phyloP scores from a whole-genome alignment of 1,139 yeast species.

The Arxiozyma bovina region DNA sequence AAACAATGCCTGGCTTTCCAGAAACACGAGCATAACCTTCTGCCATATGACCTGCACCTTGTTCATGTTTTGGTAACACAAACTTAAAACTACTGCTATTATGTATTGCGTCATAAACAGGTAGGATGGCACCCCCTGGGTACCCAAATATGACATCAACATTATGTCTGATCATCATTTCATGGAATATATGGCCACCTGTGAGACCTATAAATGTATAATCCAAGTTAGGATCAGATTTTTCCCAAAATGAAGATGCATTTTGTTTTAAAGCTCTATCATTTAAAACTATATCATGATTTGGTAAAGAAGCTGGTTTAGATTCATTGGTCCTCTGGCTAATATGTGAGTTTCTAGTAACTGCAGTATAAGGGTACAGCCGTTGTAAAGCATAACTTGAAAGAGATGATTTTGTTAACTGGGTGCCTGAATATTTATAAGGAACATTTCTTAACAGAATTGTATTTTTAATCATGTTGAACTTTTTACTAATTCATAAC shows the following conservation, averaged over 20 bases:
- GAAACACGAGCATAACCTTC: constrained; percentile 95
- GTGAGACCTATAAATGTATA: neutral
- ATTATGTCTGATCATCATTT: neutral
- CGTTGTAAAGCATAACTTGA: constrained; percentile 2
- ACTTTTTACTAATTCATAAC: neutral
- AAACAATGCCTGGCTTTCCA: constrained; percentile 97
- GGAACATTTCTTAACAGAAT: neutral
- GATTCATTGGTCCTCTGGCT: constrained; percentile 9
- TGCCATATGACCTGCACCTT: constrained; percentile 99
- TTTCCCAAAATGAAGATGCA: constrained; percentile 3
- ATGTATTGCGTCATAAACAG: constrained; percentile 94
- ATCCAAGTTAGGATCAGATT: constrained; percentile 5
- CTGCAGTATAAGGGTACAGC: constrained; percentile 1
- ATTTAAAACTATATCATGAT: constrained; percentile 31
- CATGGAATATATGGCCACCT: neutral
- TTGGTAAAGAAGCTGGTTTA: constrained; percentile 47
- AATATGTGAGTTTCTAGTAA: constrained; percentile 18
- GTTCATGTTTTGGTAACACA: constrained; percentile 93
- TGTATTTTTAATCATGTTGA: neutral
- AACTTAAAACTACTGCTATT: constrained; percentile 83
- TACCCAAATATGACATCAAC: constrained; percentile 66
- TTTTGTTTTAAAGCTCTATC: constrained; percentile 1
- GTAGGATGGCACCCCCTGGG: constrained; percentile 97
- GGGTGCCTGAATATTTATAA: neutral
- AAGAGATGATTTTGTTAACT: constrained; percentile 1